Percentiles rank a stretch among this genome's conserved stretches.
Evolutionary conservation across 1,284 basidiomycete species (phyloP).

Genomic region (Rhodotorula sp.): DNA sequence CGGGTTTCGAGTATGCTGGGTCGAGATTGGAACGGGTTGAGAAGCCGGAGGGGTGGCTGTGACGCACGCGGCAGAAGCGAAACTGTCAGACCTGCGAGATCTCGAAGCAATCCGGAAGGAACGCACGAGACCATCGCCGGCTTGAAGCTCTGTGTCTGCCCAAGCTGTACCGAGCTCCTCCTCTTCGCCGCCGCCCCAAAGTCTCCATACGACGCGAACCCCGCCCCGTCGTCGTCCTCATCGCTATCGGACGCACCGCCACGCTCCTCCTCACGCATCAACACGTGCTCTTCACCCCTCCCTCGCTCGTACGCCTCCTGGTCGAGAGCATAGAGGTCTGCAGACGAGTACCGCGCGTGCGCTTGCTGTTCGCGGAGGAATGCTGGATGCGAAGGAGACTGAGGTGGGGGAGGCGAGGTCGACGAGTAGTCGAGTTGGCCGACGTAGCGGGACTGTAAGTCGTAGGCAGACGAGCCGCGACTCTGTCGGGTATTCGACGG

Average conservation of each 20-base stretch:
- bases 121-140: constrained; percentile 3
- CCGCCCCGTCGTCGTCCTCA: constrained; percentile 9
- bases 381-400: not conserved
- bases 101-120: no score
- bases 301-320: not conserved
- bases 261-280: not conserved
- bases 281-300: not conserved
- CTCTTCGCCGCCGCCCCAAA: not conserved
- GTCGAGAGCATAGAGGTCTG: constrained; percentile 23
- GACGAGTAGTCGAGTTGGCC: not conserved
- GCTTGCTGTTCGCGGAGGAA: not conserved
- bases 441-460: constrained; percentile 5
- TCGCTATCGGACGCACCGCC: constrained; percentile 1
- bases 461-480: not conserved
- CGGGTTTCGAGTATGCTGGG: not conserved
- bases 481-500: not conserved
- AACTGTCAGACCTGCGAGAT: not conserved
- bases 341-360: constrained; percentile 18
- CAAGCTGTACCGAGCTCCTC: not conserved
- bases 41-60: not conserved
- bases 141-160: not conserved
- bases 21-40: not conserved
- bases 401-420: not conserved
- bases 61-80: not conserved
- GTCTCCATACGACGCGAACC: constrained; percentile 16